phyloP scores from a whole-genome alignment of 257 asterid species.

The Ophiorrhiza pumila region DNA sequence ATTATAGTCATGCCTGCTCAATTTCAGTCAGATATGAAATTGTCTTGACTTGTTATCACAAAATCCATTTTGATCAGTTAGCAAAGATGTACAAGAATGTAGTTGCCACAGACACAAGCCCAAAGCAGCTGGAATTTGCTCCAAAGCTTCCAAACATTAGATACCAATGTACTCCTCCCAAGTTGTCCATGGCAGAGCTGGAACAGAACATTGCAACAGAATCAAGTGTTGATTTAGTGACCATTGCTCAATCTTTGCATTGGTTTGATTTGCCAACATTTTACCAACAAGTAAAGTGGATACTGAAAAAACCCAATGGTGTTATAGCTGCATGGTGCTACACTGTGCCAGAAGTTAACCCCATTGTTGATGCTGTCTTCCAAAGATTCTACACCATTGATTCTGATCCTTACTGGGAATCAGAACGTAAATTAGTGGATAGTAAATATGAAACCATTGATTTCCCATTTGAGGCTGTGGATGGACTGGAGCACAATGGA shows the following conservation, averaged over 20 bases:
- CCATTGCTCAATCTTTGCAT: conserved; percentile 7
- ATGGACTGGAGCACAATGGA: conserved; percentile 44
- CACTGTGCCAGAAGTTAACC: not conserved
- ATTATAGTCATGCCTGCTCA: not conserved
- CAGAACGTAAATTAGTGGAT: conserved; percentile 41
- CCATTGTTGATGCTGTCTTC: conserved; percentile 17
- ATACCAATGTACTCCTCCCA: conserved; percentile 51
- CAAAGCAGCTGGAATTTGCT: conserved; percentile 58
- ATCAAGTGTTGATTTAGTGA: conserved; percentile 33
- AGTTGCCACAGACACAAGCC: conserved; percentile 63
- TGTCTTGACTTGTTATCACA: not conserved
- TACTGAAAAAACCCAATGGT: conserved; percentile 7
- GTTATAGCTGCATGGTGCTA: conserved; percentile 7
- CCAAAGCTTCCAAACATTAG: conserved; percentile 44
- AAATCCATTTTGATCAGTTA: conserved; percentile 30
- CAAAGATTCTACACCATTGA: conserved; percentile 22
- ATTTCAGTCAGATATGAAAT: not conserved
- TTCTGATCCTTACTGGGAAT: conserved; percentile 44
- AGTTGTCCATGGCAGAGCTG: conserved; percentile 45
- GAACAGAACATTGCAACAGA: conserved; percentile 29
- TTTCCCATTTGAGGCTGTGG: conserved; percentile 60
- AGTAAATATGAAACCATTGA: conserved; percentile 45
- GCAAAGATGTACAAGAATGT: conserved; percentile 51
- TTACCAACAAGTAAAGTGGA: not conserved
- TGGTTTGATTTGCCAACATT: conserved; percentile 8